Percentiles rank a stretch among this genome's conserved stretches.
These are phyloP conservation scores for Gyromitra esculenta DNA, from an alignment of 2,329 filamentous ascomycete species.

Conservation along the genomic window DNA sequence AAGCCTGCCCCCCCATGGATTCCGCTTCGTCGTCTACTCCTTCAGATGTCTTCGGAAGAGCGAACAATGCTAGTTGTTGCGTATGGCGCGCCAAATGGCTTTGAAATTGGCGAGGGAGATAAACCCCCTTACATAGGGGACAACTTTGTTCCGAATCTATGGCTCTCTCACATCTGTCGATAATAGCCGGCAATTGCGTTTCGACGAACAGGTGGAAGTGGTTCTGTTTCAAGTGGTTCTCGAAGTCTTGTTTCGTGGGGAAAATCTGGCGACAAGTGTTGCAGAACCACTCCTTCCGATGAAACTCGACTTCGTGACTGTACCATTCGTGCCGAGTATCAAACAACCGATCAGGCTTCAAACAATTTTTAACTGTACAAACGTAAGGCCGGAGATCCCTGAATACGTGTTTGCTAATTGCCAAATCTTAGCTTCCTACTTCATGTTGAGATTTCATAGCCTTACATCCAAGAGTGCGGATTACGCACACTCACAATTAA, in stretches of 20 bases:
- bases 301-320: slow-evolving; percentile 56
- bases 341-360: slow-evolving; percentile 53
- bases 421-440: slow-evolving; percentile 4
- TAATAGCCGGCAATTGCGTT: slow-evolving; percentile 25
- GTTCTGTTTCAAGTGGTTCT: slow-evolving; percentile 26
- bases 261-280: slow-evolving; percentile 34
- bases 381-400: slow-evolving; percentile 58
- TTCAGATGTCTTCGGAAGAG: slow-evolving; percentile 23
- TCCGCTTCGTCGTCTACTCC: slow-evolving; percentile 10
- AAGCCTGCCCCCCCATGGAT: slow-evolving; percentile 21
- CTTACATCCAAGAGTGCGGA: slow-evolving; percentile 49
- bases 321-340: slow-evolving; percentile 56
- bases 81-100: slow-evolving; percentile 50
- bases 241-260: slow-evolving; percentile 7
- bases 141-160: slow-evolving; percentile 30
- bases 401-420: slow-evolving; percentile 56
- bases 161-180: slow-evolving; percentile 36
- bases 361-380: slow-evolving; percentile 57
- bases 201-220: slow-evolving; percentile 27
- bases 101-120: slow-evolving; percentile 17
- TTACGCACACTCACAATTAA: slow-evolving; percentile 45
- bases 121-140: slow-evolving; percentile 25
- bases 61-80: slow-evolving; percentile 52
- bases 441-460: slow-evolving; percentile 35
- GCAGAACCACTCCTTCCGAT: slow-evolving; percentile 55